These are phyloP conservation scores for Phylloporus sp. DNA, from an alignment of 768 basidiomycete genomes.

Conservation along the genomic window DNA sequence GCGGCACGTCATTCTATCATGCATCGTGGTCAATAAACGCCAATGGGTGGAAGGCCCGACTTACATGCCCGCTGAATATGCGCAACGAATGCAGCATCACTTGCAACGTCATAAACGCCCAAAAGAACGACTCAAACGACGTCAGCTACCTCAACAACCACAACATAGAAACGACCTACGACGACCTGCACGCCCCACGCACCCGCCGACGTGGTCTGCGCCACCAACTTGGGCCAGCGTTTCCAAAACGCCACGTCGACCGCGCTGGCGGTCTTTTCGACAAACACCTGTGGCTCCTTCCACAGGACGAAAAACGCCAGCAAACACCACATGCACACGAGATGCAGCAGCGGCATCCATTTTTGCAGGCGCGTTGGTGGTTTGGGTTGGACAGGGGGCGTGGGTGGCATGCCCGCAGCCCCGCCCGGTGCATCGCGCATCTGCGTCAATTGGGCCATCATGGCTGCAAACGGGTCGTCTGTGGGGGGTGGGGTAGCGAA, in stretches of 20 bases:
- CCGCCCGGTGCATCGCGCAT: conserved; percentile 24
- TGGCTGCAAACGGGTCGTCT: conserved; percentile 45
- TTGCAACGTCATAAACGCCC: conserved; percentile 72
- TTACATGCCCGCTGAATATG: conserved; percentile 64
- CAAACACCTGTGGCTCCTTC: conserved; percentile 53
- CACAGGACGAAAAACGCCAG: conserved; percentile 65
- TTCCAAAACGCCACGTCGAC: conserved; percentile 42
- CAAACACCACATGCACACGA: conserved; percentile 58
- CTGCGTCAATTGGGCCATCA: conserved; percentile 32
- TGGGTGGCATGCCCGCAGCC: conserved; percentile 26
- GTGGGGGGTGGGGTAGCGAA: conserved; percentile 6
- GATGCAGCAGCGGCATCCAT: conserved; percentile 60
- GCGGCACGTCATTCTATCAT: conserved; percentile 51
- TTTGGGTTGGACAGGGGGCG: conserved; percentile 15
- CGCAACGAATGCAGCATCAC: conserved; percentile 66
- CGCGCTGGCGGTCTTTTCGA: conserved; percentile 32
- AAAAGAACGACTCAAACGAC: conserved; percentile 64
- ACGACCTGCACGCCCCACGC: conserved; percentile 50
- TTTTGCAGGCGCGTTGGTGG: conserved; percentile 51
- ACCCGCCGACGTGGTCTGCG: conserved; percentile 32
- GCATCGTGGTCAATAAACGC: not conserved
- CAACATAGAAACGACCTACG: conserved; percentile 36
- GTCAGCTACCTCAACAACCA: conserved; percentile 1
- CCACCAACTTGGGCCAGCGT: conserved; percentile 58
- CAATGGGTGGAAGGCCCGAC: conserved; percentile 26